phyloP scores from a whole-genome alignment of 176 grass and related monocot species.

The Oryza officinalis region DNA sequence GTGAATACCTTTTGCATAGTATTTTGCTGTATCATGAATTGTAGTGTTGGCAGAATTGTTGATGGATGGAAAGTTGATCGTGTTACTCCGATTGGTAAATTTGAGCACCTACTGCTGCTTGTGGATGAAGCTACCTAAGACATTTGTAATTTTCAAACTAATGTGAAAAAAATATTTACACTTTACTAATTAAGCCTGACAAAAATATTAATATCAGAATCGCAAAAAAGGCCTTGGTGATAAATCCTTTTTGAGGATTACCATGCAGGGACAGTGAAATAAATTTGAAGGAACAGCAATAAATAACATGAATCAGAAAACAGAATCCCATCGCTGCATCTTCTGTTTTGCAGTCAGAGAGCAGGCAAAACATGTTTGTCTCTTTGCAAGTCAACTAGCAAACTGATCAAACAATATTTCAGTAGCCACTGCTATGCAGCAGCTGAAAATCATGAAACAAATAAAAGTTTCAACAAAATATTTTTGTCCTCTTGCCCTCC shows the following conservation, averaged over 20 bases:
- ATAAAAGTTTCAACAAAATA: background rate
- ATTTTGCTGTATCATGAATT: constrained; percentile 97
- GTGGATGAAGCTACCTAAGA: constrained; percentile 55
- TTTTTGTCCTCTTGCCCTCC: background rate
- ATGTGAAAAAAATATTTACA: constrained; percentile 18
- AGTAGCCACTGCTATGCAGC: background rate
- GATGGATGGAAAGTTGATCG: constrained; percentile 27
- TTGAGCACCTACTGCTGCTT: constrained; percentile 42
- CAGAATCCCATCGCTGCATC: background rate
- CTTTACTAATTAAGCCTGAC: background rate
- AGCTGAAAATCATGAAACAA: background rate
- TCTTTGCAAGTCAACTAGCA: background rate
- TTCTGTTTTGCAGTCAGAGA: background rate
- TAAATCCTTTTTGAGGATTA: background rate
- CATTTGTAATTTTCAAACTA: constrained; percentile 29
- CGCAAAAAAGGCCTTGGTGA: background rate
- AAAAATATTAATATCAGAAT: constrained; percentile 4
- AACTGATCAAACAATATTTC: background rate
- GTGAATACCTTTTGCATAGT: constrained; percentile 73
- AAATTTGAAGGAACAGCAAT: background rate
- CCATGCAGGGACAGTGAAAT: background rate
- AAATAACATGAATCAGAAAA: background rate
- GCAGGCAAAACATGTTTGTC: background rate
- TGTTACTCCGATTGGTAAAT: constrained; percentile 42
- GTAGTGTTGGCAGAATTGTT: constrained; percentile 64